Evolutionary conservation across 768 basidiomycete species (phyloP), one percentile per base, ranked within the genome.

Genomic region (Leccinum aurantiacum): DNA sequence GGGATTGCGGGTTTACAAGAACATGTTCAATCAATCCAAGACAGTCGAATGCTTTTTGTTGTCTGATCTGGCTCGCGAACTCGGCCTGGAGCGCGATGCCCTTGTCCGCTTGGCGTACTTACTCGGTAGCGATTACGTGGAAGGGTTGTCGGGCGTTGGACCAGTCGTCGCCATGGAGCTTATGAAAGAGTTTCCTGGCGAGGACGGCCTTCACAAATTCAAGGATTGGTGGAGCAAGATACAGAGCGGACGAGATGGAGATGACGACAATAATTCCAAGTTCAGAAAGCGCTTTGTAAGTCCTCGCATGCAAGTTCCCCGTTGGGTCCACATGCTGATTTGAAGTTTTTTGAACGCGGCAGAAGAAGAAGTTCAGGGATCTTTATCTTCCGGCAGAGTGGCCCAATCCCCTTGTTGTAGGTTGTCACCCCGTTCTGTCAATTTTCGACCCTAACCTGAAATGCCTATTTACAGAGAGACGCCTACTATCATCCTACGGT

Each of bases 1-100:
- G 33, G 96, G 93, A 24, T 76, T 84, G 64, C 88, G 94, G n/a
- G 93, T 98, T 19, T 97, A 91, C 82, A 97, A 96, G 77, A 98
- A 99, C 73, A 96, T 99, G 91, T 99, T 99, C 79, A 98, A 98
- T 72, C 96, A 98, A 74, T 91, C 92, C 52, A 98, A 98, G 79
- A 98, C 95, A 4, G 97, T 98, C 57, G 97, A 99, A 75, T 95
- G 94, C 70, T 99, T 97, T 79, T 78, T 97, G 37, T 77, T 86
- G 2, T 74, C 84, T 6, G 97, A 99, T 71, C 82, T 98, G 53
- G 82, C 82, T 41, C 83, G 95, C 47, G 97, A 99, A 72, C 80
- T 99, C 10, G 89, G 92, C 6, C 78, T 98, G 24, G 88, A 91
- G 53, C 82, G 94, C 25, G 93, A 92, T 65, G 88, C 89, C 15